Evolutionary conservation across 768 basidiomycete species (phyloP), one percentile per base, ranked within the genome.

Genomic region (Tylopilus rubrobrunneus): DNA sequence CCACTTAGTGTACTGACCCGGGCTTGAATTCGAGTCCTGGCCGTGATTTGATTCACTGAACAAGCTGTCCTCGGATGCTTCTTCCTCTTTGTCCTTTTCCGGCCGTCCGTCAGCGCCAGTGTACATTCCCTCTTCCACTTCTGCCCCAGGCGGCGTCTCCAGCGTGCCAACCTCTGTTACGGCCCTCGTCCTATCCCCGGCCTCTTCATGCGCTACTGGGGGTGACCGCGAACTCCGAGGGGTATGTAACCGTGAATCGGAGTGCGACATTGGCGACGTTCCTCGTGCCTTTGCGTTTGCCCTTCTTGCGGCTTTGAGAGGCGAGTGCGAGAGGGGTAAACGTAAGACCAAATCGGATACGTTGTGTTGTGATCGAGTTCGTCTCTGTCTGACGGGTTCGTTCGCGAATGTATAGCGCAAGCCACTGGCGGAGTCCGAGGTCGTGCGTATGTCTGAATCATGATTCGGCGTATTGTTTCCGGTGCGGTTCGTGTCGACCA

Each of bases 321-420:
- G 81, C 21, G 81, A 83, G 28, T 71, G 67, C 33, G 74, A 56
- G 45, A 69, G 72, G 29, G 79, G 69, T 45, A 81, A 62, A 40
- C 68, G 71, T 23, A 82, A 67, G n/a, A 79, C 67, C 23, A 71
- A 64, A 65, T 82, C 75, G 27, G 78, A 71, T 27, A 80, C 65
- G 28, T 72, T 70, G 57, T 78, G 68, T 62, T 81, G 81, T 44
- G 82, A 84, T 61, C 82, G 75, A 17, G 80, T 83, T 48, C 70
- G 62, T 56, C 58, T 69, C 47, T 48, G 55, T 27, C 41, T 23
- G 19, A 37, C 17, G 17, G 41, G 47, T 36, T 53, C 28, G 33
- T 56, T 51, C 17, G 39, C 21, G 3, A 50, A 23, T 17, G 21
- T 21, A 47, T 48, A 33, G 33, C 19, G 37, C 14, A 23, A 56